These are phyloP conservation scores for Ceratopteris richardii DNA, from an alignment of 75 land plant species.

Conservation along the genomic window DNA sequence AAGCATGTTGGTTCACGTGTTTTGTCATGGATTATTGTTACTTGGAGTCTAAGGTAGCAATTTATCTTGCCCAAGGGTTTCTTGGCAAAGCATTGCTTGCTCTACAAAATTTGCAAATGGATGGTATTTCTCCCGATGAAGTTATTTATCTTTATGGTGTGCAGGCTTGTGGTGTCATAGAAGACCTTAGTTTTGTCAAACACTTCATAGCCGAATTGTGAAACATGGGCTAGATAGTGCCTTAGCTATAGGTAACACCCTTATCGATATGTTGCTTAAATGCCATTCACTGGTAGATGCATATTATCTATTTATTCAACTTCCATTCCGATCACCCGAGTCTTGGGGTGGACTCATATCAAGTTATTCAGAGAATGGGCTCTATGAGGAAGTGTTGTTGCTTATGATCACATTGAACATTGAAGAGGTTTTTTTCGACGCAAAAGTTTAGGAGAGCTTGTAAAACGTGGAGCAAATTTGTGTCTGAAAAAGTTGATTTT, in stretches of 20 bases:
- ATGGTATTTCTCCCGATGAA: slow-evolving; percentile 21
- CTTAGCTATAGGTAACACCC: neutral
- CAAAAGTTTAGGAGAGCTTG: slow-evolving; percentile 19
- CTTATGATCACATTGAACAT: slow-evolving; percentile 33
- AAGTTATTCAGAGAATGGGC: slow-evolving; percentile 20
- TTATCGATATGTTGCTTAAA: slow-evolving; percentile 14
- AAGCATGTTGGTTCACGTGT: slow-evolving; percentile 23
- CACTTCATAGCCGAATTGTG: slow-evolving; percentile 26
- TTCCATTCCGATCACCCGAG: slow-evolving; percentile 36
- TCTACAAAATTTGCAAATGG: slow-evolving; percentile 38
- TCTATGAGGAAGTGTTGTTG: slow-evolving; percentile 14
- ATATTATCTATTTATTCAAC: slow-evolving; percentile 35
- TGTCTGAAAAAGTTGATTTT: too few species aligned
- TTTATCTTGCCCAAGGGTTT: slow-evolving; percentile 19
- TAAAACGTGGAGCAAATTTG: slow-evolving; percentile 20
- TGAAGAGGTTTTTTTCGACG: slow-evolving; percentile 14
- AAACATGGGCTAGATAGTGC: too few species aligned
- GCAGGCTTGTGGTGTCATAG: slow-evolving; percentile 26
- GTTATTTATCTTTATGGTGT: slow-evolving; percentile 29
- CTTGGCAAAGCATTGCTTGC: slow-evolving; percentile 20
- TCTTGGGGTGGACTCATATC: slow-evolving; percentile 60
- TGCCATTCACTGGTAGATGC: slow-evolving; percentile 40
- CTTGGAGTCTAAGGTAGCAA: slow-evolving; percentile 49
- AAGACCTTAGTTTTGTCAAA: slow-evolving; percentile 16
- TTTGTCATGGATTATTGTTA: slow-evolving; percentile 24